Evolutionary conservation across 2,329 filamentous ascomycete species (phyloP).

Genomic region (Ophiostoma sp.): DNA sequence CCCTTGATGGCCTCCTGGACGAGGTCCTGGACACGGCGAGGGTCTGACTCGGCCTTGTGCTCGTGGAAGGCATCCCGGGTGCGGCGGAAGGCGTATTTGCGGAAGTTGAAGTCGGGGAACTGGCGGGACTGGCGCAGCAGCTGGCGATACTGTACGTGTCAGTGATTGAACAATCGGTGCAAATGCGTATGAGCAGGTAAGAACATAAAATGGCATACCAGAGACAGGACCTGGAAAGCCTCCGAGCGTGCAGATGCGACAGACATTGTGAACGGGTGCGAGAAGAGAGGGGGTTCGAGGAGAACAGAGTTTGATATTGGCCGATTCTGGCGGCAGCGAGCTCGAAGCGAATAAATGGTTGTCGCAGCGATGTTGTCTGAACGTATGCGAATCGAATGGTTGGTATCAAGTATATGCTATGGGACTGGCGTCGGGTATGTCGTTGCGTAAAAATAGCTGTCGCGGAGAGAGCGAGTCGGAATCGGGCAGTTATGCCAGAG

Average conservation of each 20-base stretch:
- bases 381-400: neutral
- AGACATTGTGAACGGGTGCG: constrained; percentile 16
- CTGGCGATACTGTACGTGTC: constrained; percentile 71
- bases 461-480: neutral
- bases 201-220: constrained; percentile 39
- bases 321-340: constrained; percentile 5
- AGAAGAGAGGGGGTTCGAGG: neutral
- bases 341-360: neutral
- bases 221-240: constrained; percentile 53
- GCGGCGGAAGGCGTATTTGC: constrained; percentile 88
- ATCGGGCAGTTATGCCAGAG: neutral
- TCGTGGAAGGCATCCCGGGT: constrained; percentile 88
- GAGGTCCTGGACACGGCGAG: constrained; percentile 75
- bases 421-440: neutral
- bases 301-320: constrained; percentile 14
- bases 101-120: constrained; percentile 94
- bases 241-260: constrained; percentile 20
- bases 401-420: neutral
- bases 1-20: constrained; percentile 84
- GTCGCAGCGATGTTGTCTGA: neutral
- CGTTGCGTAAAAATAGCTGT: neutral
- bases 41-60: constrained; percentile 66
- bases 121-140: constrained; percentile 79
- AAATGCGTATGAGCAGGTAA: constrained; percentile 27
- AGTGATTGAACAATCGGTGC: constrained; percentile 1